Conservation (phyloP, 129 eudicot genomes). For the Oenanthe sinensis region DNA sequence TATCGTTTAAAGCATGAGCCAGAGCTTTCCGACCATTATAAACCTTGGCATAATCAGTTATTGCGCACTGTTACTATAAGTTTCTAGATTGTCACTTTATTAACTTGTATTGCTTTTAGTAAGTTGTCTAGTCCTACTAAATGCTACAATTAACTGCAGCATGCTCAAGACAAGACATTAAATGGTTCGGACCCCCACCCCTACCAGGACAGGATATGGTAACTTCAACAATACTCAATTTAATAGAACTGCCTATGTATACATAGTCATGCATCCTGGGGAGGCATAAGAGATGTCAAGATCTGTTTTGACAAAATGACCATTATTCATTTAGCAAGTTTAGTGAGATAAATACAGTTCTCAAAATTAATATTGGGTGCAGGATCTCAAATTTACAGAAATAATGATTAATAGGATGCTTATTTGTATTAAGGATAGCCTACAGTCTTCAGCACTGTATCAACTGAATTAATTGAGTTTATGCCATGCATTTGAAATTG, state of each 20-base stretch:
- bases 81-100: not conserved
- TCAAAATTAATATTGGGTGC: not conserved
- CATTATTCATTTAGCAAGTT: not conserved
- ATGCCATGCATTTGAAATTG: too few species aligned
- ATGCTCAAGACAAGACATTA: not conserved
- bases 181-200: not conserved
- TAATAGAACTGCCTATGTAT: too few species aligned
- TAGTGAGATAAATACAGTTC: not conserved
- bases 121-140: not conserved
- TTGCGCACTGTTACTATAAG: not conserved
- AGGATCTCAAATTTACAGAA: not conserved
- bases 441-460: too few species aligned
- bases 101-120: too few species aligned
- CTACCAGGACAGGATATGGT: not conserved
- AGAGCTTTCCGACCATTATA: conserved; percentile 71
- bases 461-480: not conserved
- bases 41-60: conserved; percentile 20
- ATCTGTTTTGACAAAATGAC: not conserved
- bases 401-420: not conserved
- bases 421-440: not conserved
- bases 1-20: conserved; percentile 74
- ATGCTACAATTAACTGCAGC: not conserved
- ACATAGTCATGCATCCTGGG: not conserved
- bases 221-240: not conserved
- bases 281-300: not conserved